These are phyloP conservation scores for Tulasnella sp. DNA, from an alignment of 768 basidiomycete genomes.

Conservation along the genomic window DNA sequence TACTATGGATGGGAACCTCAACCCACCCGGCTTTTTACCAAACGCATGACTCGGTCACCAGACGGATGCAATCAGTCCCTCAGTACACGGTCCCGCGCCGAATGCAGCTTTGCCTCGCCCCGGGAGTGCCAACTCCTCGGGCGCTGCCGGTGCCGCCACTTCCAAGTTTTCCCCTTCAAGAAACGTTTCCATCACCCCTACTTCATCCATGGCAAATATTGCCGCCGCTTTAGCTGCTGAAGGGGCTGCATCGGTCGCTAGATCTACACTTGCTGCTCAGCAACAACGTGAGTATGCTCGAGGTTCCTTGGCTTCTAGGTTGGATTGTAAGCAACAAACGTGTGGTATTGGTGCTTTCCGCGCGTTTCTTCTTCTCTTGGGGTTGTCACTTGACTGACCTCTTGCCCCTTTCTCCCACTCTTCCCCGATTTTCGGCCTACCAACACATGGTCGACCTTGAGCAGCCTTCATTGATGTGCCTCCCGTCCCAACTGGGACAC, in stretches of 20 bases:
- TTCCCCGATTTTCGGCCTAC: background rate
- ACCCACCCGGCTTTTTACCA: too few relatives aligned
- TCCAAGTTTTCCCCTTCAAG: constrained; percentile 1
- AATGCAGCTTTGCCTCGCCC: background rate
- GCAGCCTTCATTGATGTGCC: constrained; percentile 5
- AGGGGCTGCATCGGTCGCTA: constrained; percentile 1
- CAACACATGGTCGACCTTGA: background rate
- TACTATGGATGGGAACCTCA: too few relatives aligned
- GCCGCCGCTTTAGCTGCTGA: background rate
- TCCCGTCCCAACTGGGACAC: background rate
- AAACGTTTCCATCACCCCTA: background rate
- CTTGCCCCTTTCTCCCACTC: background rate
- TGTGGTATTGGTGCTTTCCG: too few relatives aligned
- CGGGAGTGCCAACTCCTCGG: background rate
- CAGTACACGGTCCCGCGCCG: background rate
- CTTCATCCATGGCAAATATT: background rate
- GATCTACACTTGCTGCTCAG: background rate
- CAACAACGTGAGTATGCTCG: constrained; percentile 6
- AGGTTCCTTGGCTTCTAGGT: background rate
- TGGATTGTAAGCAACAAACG: too few relatives aligned
- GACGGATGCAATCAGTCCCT: background rate
- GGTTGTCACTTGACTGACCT: background rate
- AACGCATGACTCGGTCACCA: background rate
- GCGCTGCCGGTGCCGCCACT: background rate
- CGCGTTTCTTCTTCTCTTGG: too few relatives aligned